Evolutionary conservation across 495 filamentous ascomycete genomes (phyloP).

Genomic region (Aspergillus sclerotioniger): DNA sequence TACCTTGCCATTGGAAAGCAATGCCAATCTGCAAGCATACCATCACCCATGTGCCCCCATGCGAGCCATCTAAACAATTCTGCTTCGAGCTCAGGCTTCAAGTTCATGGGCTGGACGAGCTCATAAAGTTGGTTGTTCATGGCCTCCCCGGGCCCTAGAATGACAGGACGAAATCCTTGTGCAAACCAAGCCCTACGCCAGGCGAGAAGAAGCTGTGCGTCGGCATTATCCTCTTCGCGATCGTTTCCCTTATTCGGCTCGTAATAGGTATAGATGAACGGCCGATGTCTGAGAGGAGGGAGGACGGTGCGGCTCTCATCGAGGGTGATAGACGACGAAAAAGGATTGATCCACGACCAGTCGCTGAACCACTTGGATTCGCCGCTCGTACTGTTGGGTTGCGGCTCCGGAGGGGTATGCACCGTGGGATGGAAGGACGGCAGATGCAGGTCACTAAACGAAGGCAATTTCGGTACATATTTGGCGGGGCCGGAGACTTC

Average conservation of each 20-base stretch:
- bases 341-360: conserved; percentile 86
- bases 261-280: conserved; percentile 91
- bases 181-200: conserved; percentile 97
- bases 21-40: conserved; percentile 73
- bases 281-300: conserved; percentile 68
- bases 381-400: conserved; percentile 74
- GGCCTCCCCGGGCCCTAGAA: conserved; percentile 78
- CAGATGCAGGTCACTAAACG: conserved; percentile 34
- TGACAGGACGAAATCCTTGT: conserved; percentile 81
- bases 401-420: conserved; percentile 77
- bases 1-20: conserved; percentile 82
- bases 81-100: conserved; percentile 56
- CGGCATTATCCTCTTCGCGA: conserved; percentile 59
- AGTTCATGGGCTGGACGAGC: conserved; percentile 51
- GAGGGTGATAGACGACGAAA: conserved; percentile 79
- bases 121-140: conserved; percentile 81
- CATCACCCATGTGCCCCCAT: conserved; percentile 90
- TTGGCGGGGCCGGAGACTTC: conserved; percentile 30
- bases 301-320: conserved; percentile 87
- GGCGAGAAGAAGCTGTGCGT: conserved; percentile 74
- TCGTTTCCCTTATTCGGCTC: conserved; percentile 65
- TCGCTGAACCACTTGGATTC: conserved; percentile 83
- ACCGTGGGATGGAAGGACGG: conserved; percentile 61
- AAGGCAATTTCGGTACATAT: conserved; percentile 44
- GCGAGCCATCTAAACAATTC: conserved; percentile 86